Conservation (phyloP, 495 filamentous ascomycete genomes). For the Neurospora sp. region DNA sequence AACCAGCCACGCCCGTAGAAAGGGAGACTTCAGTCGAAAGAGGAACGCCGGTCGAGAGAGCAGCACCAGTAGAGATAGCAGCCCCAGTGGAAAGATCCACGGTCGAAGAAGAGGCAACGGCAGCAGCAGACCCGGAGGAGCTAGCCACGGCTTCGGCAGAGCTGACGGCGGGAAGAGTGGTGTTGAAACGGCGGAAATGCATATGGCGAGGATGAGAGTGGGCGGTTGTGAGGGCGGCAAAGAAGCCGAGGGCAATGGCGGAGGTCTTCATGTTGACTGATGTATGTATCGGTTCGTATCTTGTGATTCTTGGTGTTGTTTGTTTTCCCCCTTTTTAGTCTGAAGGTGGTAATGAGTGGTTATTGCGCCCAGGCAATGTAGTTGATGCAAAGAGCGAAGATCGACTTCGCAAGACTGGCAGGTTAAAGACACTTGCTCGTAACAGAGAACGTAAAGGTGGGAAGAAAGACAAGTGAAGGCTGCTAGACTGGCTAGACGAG, state of each 20-base stretch:
- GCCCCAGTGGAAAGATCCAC: slow-evolving; percentile 17
- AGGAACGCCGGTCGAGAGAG: background rate
- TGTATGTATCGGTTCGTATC: slow-evolving; percentile 2
- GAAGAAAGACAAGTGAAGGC: slow-evolving; percentile 21
- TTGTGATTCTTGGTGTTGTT: background rate
- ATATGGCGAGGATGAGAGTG: slow-evolving; percentile 31
- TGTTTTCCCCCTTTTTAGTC: slow-evolving; percentile 3
- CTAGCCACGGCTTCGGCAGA: background rate
- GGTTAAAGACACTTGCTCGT: slow-evolving; percentile 35
- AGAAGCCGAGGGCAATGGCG: slow-evolving; percentile 31
- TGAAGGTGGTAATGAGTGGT: background rate
- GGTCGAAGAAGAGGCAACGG: slow-evolving; percentile 23
- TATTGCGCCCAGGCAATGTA: slow-evolving; percentile 12
- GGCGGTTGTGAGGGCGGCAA: slow-evolving; percentile 34
- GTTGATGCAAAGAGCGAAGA: slow-evolving; percentile 29
- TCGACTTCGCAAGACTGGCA: slow-evolving; percentile 33
- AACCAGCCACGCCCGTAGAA: background rate
- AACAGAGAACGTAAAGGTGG: slow-evolving; percentile 23
- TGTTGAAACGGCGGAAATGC: slow-evolving; percentile 27
- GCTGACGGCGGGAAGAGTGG: slow-evolving; percentile 12
- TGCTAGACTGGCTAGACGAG: slow-evolving; percentile 15
- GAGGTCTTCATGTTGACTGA: slow-evolving; percentile 37
- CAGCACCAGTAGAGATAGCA: background rate
- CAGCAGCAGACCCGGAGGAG: slow-evolving; percentile 1
- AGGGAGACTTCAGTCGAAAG: slow-evolving; percentile 7